A percentile compares a stretch with the other conserved stretches of the same genome.
These are phyloP conservation scores for Malassezia vespertilionis DNA, from an alignment of 1,284 basidiomycete species.

Conservation along the genomic window DNA sequence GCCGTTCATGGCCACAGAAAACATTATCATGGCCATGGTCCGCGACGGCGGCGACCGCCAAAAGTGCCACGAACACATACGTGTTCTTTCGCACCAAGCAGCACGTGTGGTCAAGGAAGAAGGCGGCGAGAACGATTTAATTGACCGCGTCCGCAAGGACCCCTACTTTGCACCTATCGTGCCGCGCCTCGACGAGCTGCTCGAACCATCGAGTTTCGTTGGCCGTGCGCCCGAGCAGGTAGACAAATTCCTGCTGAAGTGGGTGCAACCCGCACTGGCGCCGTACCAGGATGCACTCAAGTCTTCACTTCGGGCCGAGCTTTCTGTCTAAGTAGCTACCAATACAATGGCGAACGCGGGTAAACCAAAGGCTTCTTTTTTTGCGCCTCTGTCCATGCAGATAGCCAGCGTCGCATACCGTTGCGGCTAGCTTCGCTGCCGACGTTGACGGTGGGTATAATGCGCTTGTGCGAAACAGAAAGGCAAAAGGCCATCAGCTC, in stretches of 20 bases:
- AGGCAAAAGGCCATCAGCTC: conserved; percentile 12
- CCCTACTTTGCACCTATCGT: conserved; percentile 57
- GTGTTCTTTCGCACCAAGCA: conserved; percentile 92
- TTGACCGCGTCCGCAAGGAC: conserved; percentile 67
- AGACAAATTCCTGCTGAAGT: conserved; percentile 63
- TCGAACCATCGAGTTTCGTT: conserved; percentile 33
- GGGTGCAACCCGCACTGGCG: conserved; percentile 75
- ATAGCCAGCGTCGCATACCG: conserved; percentile 41
- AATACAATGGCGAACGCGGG: conserved; percentile 21
- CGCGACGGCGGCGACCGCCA: conserved; percentile 88
- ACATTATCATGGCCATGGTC: conserved; percentile 98
- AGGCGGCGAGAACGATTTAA: conserved; percentile 90
- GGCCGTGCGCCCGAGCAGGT: conserved; percentile 43
- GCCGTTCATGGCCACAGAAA: conserved; percentile 91
- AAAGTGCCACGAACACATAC: conserved; percentile 87
- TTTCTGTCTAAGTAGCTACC: conserved; percentile 41
- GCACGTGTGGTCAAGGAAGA: conserved; percentile 87
- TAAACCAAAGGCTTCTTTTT: conserved; percentile 13
- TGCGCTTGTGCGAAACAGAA: conserved; percentile 6
- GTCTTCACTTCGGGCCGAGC: conserved; percentile 55
- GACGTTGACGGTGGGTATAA: conserved; percentile 55
- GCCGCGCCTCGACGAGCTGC: conserved; percentile 49
- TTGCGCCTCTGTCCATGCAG: conserved; percentile 32
- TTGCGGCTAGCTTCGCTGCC: conserved; percentile 57
- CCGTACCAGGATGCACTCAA: conserved; percentile 58